Percentiles rank a stretch among this genome's conserved stretches.
Conservation (phyloP, 208 protist genomes). For the Leishmania amazonensis region DNA sequence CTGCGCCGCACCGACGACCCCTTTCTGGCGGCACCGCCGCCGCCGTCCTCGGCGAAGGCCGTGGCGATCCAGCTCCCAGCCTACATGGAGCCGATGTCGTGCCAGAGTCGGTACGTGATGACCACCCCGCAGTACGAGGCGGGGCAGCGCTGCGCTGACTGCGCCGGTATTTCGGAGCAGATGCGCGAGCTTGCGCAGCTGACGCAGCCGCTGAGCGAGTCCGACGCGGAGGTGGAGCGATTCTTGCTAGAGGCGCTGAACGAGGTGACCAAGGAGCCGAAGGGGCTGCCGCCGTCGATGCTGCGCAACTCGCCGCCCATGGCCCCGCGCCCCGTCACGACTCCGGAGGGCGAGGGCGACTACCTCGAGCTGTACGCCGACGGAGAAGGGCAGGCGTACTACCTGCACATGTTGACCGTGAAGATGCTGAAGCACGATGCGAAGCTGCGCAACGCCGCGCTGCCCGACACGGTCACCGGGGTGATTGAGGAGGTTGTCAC, state of each 20-base stretch:
- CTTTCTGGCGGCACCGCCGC: conserved; percentile 7
- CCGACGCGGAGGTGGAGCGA: conserved; percentile 50
- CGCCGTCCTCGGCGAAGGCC: not conserved
- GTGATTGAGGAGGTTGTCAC: conserved; percentile 64
- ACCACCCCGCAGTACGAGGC: conserved; percentile 55
- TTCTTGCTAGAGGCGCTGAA: conserved; percentile 60
- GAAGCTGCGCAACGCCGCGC: conserved; percentile 40
- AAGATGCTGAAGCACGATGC: conserved; percentile 86
- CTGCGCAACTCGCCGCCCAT: conserved; percentile 45
- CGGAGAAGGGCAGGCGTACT: conserved; percentile 74
- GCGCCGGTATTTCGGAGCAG: conserved; percentile 45
- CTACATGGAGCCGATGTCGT: conserved; percentile 51
- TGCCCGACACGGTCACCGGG: conserved; percentile 53
- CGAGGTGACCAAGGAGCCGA: conserved; percentile 55
- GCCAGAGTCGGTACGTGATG: conserved; percentile 78
- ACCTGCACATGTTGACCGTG: conserved; percentile 76
- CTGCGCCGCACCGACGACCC: conserved; percentile 77
- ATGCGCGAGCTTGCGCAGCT: conserved; percentile 45
- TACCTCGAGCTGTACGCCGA: conserved; percentile 78
- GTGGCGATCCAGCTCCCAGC: conserved; percentile 38
- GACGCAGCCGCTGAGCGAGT: conserved; percentile 50
- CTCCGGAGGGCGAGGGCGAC: conserved; percentile 5
- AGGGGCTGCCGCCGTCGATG: conserved; percentile 40
- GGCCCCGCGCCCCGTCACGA: conserved; percentile 17
- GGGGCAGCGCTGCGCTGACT: conserved; percentile 51